Base-by-base conservation (phyloP, 2,329 filamentous ascomycete species). In the Cordyceps militaris region DNA sequence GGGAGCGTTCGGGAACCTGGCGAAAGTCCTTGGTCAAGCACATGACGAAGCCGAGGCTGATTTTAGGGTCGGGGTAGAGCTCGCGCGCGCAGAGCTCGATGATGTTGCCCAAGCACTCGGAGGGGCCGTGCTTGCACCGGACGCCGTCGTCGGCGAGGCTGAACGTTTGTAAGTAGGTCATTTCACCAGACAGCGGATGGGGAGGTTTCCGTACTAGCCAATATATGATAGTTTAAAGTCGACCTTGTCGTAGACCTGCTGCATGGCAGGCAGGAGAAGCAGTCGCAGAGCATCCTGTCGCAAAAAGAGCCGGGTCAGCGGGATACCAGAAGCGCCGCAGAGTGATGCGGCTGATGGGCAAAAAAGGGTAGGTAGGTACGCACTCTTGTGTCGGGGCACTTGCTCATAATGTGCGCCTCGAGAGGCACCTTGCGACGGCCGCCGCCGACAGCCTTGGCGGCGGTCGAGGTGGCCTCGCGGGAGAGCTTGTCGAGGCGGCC, bases 341-440 rank as follows among this genome's bases (percentile, higher is more conserved):
- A n/a, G n/a, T n/a, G n/a, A n/a, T n/a, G n/a, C n/a, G n/a, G n/a
- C n/a, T 38, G 57, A 19, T 28, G 42, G 23, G n/a, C 30, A 11
- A 36, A 23, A 47, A n/a, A 47, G 32, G 13, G 30, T 6, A 9
- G 34, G 13, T 11, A 4, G 4, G 40, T 28, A 60, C 73, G 11
- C 67, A 82, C 80, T 70, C 80, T 81, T 2, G 94, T 91, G 72
- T 99, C 94, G 0, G 93, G 92, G 67, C 94, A 99, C 79, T 97
- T 97, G 74, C 86, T 89, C 87, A 97, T 99, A 65, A 97, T 94
- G 71, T 97, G 93, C 57, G 91, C 89, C 71, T 99, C 94, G 2
- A 99, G 74, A 4, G 91, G 88, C 4, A 97, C 87, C 59, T 78
- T 73, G 28, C 59, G 51, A 26, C 47, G 59, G 34, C 34, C 34